These are phyloP conservation scores for Didymella glomerata DNA, from an alignment of 2,329 filamentous ascomycete species.

Conservation along the genomic window DNA sequence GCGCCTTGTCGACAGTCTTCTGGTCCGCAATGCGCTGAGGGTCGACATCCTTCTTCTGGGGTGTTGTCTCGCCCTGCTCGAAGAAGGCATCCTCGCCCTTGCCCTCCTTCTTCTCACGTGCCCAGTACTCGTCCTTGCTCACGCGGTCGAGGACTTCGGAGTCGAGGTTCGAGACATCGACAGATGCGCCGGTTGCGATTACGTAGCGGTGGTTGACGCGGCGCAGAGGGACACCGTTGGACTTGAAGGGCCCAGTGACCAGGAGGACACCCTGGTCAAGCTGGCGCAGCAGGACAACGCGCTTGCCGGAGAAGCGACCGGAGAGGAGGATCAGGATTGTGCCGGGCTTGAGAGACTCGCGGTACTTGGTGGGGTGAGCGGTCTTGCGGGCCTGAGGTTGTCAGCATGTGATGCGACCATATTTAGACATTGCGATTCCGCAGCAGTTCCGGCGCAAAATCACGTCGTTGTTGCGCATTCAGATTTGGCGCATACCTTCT, in stretches of 20 bases:
- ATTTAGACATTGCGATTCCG: constrained; percentile 2
- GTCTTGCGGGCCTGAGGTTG: constrained; percentile 85
- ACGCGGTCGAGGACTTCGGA: constrained; percentile 76
- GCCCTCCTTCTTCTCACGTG: constrained; percentile 91
- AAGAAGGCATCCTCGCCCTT: constrained; percentile 97
- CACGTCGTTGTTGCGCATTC: background rate
- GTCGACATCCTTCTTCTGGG: constrained; percentile 90
- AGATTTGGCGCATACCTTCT: constrained; percentile 78
- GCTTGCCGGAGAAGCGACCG: constrained; percentile 99
- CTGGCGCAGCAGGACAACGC: constrained; percentile 96
- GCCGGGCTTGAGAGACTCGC: constrained; percentile 88
- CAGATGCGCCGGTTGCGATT: constrained; percentile 85
- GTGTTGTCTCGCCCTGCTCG: constrained; percentile 89
- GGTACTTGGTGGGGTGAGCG: constrained; percentile 84
- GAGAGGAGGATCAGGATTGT: constrained; percentile 98
- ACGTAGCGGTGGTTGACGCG: constrained; percentile 91
- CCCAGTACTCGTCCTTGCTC: constrained; percentile 86
- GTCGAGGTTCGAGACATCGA: constrained; percentile 85
- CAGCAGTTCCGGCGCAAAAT: background rate
- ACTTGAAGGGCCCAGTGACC: constrained; percentile 99
- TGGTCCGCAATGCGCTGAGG: constrained; percentile 94
- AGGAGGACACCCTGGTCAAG: constrained; percentile 96
- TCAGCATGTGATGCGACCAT: constrained; percentile 20
- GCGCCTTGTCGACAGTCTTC: constrained; percentile 95
- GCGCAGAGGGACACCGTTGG: constrained; percentile 97